Base-by-base conservation (phyloP, 2,329 filamentous ascomycete species). In the Achaetomium macrosporum region DNA sequence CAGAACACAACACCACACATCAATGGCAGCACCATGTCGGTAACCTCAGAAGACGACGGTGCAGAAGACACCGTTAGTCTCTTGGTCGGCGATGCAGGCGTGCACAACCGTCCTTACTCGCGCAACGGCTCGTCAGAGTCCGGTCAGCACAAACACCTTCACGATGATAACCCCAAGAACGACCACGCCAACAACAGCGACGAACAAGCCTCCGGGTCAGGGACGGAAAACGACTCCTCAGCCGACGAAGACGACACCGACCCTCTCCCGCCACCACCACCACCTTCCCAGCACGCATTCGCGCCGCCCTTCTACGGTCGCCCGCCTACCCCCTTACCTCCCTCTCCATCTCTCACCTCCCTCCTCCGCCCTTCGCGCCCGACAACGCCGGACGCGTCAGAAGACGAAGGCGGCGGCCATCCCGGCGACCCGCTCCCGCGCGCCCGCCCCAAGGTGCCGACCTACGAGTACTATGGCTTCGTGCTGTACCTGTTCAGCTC, bases 401-500 rank as follows among this genome's bases (percentile, higher is more conserved):
- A 95, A 70, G 87, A 91, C 61, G 92, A 97, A 20, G 40, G 37
- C 36, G 37, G 15, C 44, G 31, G 31, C 47, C 43, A 47, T 35
- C 39, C 17, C 11, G 58, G 87, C 36, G 77, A 84, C 62, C 85
- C 80, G 2, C 82, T 96, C 16, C 89, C 91, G 6, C 86, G 90
- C 51, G 91, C 90, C 1, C 86, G 86, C 50, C 93, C 93, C 1
- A 90, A 93, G 67, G 91, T 99, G 2, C 93, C 93, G n/a, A 99
- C 93, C 0, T 97, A 99, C 73, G 93, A 99, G 68, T 99, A 97
- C 80, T 97, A 97, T 69, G 93, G 93, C 67, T 99, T 99, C 72
- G 92, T 95, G 50, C 81, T 99, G 46, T 97, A 99, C 73, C 79
- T 99, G 37, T 89, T 92, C 66, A 91, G 87, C 57, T 89, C 85